Percentiles rank a stretch among this genome's conserved stretches.
Evolutionary conservation across 805 yeast genomes (phyloP).

Genomic region (Saccharomycopsis schoenii): DNA sequence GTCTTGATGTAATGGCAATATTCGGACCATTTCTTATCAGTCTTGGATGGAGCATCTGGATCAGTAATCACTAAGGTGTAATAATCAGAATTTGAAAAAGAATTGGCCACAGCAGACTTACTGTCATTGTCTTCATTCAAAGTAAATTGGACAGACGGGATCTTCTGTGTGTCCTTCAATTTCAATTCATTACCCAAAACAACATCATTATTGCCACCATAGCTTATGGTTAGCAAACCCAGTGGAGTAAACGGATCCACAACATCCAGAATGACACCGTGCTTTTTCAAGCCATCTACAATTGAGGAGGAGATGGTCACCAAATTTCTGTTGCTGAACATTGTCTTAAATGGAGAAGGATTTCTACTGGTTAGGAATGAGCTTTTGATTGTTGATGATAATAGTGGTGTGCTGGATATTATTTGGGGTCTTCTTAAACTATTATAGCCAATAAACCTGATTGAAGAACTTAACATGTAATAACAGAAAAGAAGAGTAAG

Average conservation of each 20-base stretch:
- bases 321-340: constrained; percentile 14
- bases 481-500: background rate
- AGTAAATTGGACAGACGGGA: constrained; percentile 60
- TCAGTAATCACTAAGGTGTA: constrained; percentile 79
- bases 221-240: constrained; percentile 49
- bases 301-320: constrained; percentile 24
- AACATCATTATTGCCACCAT: constrained; percentile 50
- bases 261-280: constrained; percentile 37
- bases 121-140: constrained; percentile 26
- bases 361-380: background rate
- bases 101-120: constrained; percentile 5
- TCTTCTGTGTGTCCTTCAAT: constrained; percentile 55
- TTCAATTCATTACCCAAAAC: constrained; percentile 68
- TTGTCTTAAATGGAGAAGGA: background rate
- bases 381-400: background rate
- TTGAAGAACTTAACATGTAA: background rate
- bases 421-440: background rate
- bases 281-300: constrained; percentile 31
- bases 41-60: constrained; percentile 86
- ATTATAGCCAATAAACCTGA: background rate
- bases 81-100: constrained; percentile 30
- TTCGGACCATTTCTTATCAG: constrained; percentile 83
- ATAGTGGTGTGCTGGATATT: background rate
- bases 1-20: constrained; percentile 65
- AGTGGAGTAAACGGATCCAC: constrained; percentile 23